Evolutionary conservation across 164 flowering plant genomes (phyloP), one percentile per base, ranked within the genome.

Genomic region (Annona squamosa): DNA sequence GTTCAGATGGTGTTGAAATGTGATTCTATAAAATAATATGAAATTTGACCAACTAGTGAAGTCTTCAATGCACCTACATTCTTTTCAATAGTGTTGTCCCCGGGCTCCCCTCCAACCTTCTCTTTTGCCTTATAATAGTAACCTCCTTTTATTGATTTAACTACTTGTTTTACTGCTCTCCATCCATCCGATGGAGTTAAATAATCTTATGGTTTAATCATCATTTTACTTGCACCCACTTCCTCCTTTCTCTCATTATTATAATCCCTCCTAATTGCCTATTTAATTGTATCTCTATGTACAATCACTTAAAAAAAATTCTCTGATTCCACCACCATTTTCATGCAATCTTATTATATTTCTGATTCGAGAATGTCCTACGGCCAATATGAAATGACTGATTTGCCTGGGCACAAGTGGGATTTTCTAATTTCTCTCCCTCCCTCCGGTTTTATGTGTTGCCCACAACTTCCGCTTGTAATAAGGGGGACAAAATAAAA

Each of bases 51-150:
- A 43, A 18, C 2, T 41, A 4, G 65, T 42, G 75, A 43, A 71
- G 71, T 73, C 71, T 73, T 73, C 75, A 61, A 73, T 48, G 71
- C 70, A 44, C 17, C 52, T 12, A 67, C 61, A 46, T 16, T 13
- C 65, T 64, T 67, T 67, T 66, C 75, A 6, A 72, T 67, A 47
- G 9, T 46, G 4, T 41, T 73, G 63, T 69, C 69, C 46, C 62
- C 63, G 44, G 5, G 13, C 61, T 48, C 63, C 69, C 4, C 62
- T 45, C 59, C 61, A 48, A 69, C 16, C 71, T 48, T 19, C 71
- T 13, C 16, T 17, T 26, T 26, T 48, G 16, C 26, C 42, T 64
- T 41, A 64, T 19, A 19, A 64, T 5, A 52, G 0, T 52, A 52
- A 52, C 13, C 7, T 16, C 9, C 13, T 52, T 52, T 52, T 52